phyloP scores from a whole-genome alignment of 768 basidiomycete genomes.

The Rhizopogon rudus region DNA sequence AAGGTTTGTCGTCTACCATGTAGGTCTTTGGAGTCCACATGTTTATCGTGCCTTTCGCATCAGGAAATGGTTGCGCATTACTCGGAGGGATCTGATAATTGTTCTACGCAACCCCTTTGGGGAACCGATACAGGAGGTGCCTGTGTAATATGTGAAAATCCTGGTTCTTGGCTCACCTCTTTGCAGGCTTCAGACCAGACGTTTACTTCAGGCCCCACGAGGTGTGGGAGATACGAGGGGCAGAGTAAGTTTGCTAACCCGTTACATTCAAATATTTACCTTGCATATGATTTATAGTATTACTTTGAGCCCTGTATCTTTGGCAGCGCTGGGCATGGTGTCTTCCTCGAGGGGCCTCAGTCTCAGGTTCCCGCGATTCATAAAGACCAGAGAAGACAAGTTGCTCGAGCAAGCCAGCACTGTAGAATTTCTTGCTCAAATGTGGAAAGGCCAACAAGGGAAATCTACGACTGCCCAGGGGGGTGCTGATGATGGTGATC shows the following conservation, averaged over 20 bases:
- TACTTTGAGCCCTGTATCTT: conserved; percentile 80
- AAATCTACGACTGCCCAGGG: conserved; percentile 27
- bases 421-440: conserved; percentile 58
- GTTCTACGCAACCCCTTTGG: conserved; percentile 49
- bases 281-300: conserved; percentile 39
- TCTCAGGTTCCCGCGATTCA: conserved; percentile 85
- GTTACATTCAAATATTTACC: conserved; percentile 3
- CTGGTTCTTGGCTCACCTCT: background rate
- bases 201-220: conserved; percentile 68
- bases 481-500: conserved; percentile 50
- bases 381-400: conserved; percentile 73
- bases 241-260: conserved; percentile 44
- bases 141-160: conserved; percentile 10
- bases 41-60: conserved; percentile 14
- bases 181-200: conserved; percentile 55
- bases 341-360: conserved; percentile 64
- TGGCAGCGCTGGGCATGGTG: conserved; percentile 65
- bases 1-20: conserved; percentile 36
- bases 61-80: conserved; percentile 66
- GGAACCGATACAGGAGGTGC: conserved; percentile 62
- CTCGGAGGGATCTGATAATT: conserved; percentile 46
- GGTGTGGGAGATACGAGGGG: conserved; percentile 88
- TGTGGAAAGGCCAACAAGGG: conserved; percentile 63
- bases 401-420: conserved; percentile 67
- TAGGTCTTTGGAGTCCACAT: conserved; percentile 1